phyloP scores from a whole-genome alignment of 495 filamentous ascomycete genomes.

The Hypoxylon subgilvum region DNA sequence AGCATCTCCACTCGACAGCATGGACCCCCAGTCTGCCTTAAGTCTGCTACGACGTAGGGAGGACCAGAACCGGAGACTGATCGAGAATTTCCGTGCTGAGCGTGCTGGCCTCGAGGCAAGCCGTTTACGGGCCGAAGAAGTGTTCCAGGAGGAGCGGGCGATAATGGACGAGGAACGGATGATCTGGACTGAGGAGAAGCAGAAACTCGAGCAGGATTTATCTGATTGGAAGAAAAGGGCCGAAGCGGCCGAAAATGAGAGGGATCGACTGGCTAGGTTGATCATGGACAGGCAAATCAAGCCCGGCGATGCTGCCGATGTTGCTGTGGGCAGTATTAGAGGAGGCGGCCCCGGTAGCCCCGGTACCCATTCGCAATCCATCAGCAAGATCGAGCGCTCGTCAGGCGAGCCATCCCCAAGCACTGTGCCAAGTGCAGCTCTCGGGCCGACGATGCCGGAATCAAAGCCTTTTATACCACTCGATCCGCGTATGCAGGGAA shows the following conservation, averaged over 20 bases:
- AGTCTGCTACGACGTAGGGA: conserved; percentile 48
- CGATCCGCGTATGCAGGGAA: conserved; percentile 40
- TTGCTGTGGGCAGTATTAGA: conserved; percentile 23
- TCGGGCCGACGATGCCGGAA: conserved; percentile 38
- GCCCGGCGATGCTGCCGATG: conserved; percentile 24
- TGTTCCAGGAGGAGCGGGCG: conserved; percentile 53
- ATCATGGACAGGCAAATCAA: background rate
- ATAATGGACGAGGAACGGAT: conserved; percentile 53
- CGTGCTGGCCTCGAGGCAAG: conserved; percentile 53
- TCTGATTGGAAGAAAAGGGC: conserved; percentile 34
- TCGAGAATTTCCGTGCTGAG: conserved; percentile 55
- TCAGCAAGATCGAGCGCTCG: conserved; percentile 7
- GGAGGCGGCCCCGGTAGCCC: conserved; percentile 35
- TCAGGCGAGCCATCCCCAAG: conserved; percentile 26
- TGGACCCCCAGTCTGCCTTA: conserved; percentile 25
- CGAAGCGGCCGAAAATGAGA: conserved; percentile 31
- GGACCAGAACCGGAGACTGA: conserved; percentile 48
- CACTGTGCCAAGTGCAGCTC: conserved; percentile 1
- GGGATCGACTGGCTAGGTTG: conserved; percentile 18
- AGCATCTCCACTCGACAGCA: conserved; percentile 26
- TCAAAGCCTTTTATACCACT: conserved; percentile 42
- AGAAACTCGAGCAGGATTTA: conserved; percentile 38
- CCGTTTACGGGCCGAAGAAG: conserved; percentile 51
- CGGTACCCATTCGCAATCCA: conserved; percentile 16
- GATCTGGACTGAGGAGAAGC: conserved; percentile 49